phyloP scores from a whole-genome alignment of 805 yeast genomes.

The Ogataea paraovalis region DNA sequence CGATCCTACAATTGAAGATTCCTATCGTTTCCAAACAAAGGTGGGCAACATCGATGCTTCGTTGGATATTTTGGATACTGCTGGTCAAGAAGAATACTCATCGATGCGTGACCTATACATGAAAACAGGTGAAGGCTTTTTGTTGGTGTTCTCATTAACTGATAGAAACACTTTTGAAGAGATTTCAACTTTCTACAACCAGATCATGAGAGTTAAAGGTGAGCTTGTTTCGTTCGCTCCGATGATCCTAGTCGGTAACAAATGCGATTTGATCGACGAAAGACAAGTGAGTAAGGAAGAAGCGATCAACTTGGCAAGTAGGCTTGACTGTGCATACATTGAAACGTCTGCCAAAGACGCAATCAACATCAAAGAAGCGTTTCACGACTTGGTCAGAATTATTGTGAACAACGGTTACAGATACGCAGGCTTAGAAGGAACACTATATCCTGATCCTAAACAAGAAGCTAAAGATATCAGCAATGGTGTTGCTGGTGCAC shows the following conservation, averaged over 20 bases:
- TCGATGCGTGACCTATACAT: constrained; percentile 93
- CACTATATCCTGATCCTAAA: constrained; percentile 24
- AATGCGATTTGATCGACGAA: constrained; percentile 60
- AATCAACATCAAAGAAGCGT: constrained; percentile 58
- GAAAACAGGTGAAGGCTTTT: constrained; percentile 94
- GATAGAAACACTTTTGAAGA: constrained; percentile 84
- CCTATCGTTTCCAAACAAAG: constrained; percentile 81
- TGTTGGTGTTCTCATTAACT: constrained; percentile 84
- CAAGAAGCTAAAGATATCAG: constrained; percentile 19
- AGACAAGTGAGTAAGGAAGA: constrained; percentile 62
- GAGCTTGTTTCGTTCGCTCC: constrained; percentile 66
- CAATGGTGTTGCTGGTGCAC: constrained; percentile 11
- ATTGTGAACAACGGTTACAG: constrained; percentile 24
- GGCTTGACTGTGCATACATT: constrained; percentile 68
- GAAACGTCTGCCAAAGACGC: constrained; percentile 94
- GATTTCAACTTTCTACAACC: constrained; percentile 60
- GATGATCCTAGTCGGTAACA: constrained; percentile 72
- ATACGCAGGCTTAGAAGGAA: constrained; percentile 26
- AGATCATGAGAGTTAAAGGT: constrained; percentile 41
- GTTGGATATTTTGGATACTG: constrained; percentile 91
- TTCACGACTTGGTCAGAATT: constrained; percentile 33
- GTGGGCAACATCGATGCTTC: constrained; percentile 76
- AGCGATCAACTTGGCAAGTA: constrained; percentile 57
- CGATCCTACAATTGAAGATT: constrained; percentile 96
- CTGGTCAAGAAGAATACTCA: constrained; percentile 96